Base-by-base conservation (phyloP, 2,329 filamentous ascomycete genomes). In the Pezicula carpinea region DNA sequence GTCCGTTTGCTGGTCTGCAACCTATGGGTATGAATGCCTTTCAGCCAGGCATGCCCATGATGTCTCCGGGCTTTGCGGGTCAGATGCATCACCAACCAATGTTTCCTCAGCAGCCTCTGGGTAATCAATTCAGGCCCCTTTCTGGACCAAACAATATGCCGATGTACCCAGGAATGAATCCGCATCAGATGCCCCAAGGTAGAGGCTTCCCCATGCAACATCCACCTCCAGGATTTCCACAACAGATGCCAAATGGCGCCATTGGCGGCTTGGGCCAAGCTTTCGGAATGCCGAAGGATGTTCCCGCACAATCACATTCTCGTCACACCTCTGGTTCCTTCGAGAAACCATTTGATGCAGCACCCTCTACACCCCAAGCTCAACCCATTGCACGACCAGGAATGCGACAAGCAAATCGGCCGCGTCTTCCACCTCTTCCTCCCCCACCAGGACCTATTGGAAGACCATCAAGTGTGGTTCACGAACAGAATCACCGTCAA, bases 311-410 rank as follows among this genome's bases (percentile, higher is more conserved):
- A 41, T 65, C 78, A 5, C 90, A 95, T 66, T 85, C 85, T 7
- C 79, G 90, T 52, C 89, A 95, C 56, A 76, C 80, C 10, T 95
- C 89, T 5, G 75, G 74, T 11, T 83, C 84, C 11, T 81, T 84
- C 51, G 86, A 91, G 7, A 71, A 72, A 14, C 69, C 74, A 23
- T 56, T 63, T 41, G 59, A 68, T 44, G 31, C 53, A 22, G 46
- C 57, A n/a, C 56, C 66, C 4, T 62, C 69, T 6, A 66, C 69
- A 21, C 66, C 73, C 10, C 72, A 80, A 45, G 75, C 83, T 29
- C 84, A 89, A 53, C 87, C 88, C 1, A 92, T 95, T 51, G 79
- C 85, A 39, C 80, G 90, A 45, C 92, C 91, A 29, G 13, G 26
- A 29, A 11, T 29, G 3, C 26, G 26, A 29, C 26, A 29, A 29